A percentile compares a stretch with the other conserved stretches of the same genome.
Evolutionary conservation across 2,329 filamentous ascomycete genomes (phyloP).

Genomic region (Dissoconium aciculare): DNA sequence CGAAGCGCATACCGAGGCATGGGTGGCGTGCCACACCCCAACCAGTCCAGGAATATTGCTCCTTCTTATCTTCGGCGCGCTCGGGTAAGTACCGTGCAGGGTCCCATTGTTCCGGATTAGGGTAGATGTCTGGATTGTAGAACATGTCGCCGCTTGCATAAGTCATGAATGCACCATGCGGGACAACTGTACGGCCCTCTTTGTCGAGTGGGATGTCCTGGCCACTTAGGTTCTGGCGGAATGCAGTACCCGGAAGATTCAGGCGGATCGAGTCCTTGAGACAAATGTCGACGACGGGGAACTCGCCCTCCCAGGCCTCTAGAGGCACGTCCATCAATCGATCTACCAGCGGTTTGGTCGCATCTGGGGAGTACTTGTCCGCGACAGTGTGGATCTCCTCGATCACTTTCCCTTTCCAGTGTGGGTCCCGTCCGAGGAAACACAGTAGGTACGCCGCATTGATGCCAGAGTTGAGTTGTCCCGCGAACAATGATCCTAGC

Average conservation of each 20-base stretch:
- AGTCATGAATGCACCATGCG: slow-evolving; percentile 32
- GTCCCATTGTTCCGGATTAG: slow-evolving; percentile 36
- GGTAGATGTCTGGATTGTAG: slow-evolving; percentile 35
- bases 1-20: slow-evolving; percentile 33
- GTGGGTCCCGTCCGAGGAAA: slow-evolving; percentile 33
- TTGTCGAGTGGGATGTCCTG: slow-evolving; percentile 31
- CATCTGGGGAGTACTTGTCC: slow-evolving; percentile 27
- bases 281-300: slow-evolving; percentile 38
- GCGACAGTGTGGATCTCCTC: slow-evolving; percentile 36
- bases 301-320: slow-evolving; percentile 42
- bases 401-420: slow-evolving; percentile 32
- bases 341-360: slow-evolving; percentile 21
- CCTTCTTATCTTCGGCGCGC: slow-evolving; percentile 35
- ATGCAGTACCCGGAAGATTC: slow-evolving; percentile 32
- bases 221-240: slow-evolving; percentile 38
- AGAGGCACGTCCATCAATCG: slow-evolving; percentile 32
- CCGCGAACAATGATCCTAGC: slow-evolving; percentile 41
- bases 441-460: slow-evolving; percentile 40
- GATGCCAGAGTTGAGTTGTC: slow-evolving; percentile 42
- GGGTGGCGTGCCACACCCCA: slow-evolving; percentile 30
- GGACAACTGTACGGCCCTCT: slow-evolving; percentile 36
- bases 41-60: slow-evolving; percentile 22
- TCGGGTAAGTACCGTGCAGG: slow-evolving; percentile 35
- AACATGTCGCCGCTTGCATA: slow-evolving; percentile 37
- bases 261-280: slow-evolving; percentile 41